Conservation (phyloP, 352 stramenopile genomes). For the Pelagophyceae sp. region DNA sequence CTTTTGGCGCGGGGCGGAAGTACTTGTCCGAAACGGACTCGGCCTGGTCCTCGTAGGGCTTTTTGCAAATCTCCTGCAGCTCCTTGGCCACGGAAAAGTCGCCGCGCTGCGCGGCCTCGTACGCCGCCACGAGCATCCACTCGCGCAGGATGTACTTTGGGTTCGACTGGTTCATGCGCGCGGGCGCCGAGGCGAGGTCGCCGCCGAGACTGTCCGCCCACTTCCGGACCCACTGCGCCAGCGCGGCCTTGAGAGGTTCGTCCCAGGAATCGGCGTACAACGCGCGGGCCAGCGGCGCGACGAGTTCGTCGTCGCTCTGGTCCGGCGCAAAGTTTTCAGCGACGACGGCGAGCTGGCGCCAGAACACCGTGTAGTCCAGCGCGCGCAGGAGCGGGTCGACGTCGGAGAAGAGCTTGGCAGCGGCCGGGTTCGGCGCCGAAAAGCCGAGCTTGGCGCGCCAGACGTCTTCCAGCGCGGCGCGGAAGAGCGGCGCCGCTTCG, state of each 20-base stretch:
- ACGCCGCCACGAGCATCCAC: slow-evolving; percentile 61
- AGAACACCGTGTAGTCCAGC: slow-evolving; percentile 34
- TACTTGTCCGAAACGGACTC: slow-evolving; percentile 36
- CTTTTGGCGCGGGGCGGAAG: slow-evolving; percentile 44
- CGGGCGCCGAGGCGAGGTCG: slow-evolving; percentile 21
- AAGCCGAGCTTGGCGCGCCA: slow-evolving; percentile 53
- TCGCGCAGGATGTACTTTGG: slow-evolving; percentile 58
- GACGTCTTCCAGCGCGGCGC: slow-evolving; percentile 35
- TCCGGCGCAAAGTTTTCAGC: background rate
- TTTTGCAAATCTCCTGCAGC: slow-evolving; percentile 45
- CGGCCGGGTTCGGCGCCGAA: slow-evolving; percentile 29
- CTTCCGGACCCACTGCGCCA: slow-evolving; percentile 9
- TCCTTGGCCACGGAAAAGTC: slow-evolving; percentile 42
- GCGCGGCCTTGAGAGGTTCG: background rate
- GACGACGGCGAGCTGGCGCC: slow-evolving; percentile 16
- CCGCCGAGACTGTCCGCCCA: slow-evolving; percentile 19
- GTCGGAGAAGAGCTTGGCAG: slow-evolving; percentile 40
- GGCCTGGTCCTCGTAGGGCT: slow-evolving; percentile 47
- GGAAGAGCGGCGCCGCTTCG: slow-evolving; percentile 36
- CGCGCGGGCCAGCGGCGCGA: background rate
- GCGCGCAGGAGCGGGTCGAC: slow-evolving; percentile 39
- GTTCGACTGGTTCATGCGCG: slow-evolving; percentile 48
- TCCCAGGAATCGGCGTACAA: background rate
- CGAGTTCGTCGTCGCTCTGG: background rate
- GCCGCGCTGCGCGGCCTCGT: slow-evolving; percentile 33